Evolutionary conservation across 345 rosid genomes (phyloP).

Genomic region (Viola odorata): DNA sequence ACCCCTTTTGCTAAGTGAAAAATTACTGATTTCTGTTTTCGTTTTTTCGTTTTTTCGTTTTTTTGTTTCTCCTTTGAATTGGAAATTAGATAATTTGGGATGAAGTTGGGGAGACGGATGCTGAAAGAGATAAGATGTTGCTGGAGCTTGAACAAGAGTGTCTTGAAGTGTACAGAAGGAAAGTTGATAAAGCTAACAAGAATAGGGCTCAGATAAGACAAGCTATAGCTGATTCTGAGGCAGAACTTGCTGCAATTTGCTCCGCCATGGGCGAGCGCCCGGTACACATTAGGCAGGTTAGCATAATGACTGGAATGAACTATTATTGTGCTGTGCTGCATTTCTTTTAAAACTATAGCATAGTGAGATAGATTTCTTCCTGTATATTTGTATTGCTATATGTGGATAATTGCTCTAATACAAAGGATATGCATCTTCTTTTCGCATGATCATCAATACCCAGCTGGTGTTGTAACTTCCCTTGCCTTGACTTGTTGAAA

Average conservation of each 20-base stretch:
- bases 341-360: too few relatives aligned
- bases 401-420: too few relatives aligned
- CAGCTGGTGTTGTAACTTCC: too few relatives aligned
- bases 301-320: background rate
- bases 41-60: background rate
- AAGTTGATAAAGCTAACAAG: constrained; percentile 79
- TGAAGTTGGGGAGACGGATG: constrained; percentile 88
- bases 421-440: too few relatives aligned
- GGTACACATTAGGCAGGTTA: constrained; percentile 82
- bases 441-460: too few relatives aligned
- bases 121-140: constrained; percentile 82
- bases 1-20: too few relatives aligned
- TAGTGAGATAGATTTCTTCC: too few relatives aligned
- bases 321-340: too few relatives aligned
- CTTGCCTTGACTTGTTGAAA: too few relatives aligned
- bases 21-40: too few relatives aligned
- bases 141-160: constrained; percentile 94
- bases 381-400: too few relatives aligned
- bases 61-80: background rate
- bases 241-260: constrained; percentile 81
- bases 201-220: constrained; percentile 84
- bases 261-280: constrained; percentile 92
- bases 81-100: constrained; percentile 77
- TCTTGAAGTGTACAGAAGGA: constrained; percentile 86
- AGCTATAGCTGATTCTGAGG: constrained; percentile 82